A percentile compares a stretch with the other conserved stretches of the same genome.
phyloP scores from a whole-genome alignment of 306 rosid species.

The Hippophae tibetana region DNA sequence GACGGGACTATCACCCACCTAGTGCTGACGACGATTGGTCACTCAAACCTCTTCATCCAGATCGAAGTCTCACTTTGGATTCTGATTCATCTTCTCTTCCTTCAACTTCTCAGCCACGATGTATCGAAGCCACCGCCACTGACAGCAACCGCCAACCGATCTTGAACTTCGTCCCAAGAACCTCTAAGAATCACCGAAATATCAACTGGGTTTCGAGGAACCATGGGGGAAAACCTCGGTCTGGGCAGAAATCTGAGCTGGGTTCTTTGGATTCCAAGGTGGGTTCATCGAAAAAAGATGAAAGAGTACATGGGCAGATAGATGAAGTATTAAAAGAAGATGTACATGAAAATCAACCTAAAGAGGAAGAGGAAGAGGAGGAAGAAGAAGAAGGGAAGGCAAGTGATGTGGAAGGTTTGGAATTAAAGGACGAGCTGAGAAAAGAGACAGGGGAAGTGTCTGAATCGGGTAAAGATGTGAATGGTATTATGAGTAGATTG shows the following conservation, averaged over 20 bases:
- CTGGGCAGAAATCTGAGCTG: conserved; percentile 30
- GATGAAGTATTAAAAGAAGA: conserved; percentile 2
- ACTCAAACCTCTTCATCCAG: conserved; percentile 1
- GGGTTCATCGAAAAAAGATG: conserved; percentile 11
- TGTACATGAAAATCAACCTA: not conserved
- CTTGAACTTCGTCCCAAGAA: not conserved
- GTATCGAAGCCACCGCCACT: conserved; percentile 3
- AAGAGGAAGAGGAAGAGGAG: not conserved
- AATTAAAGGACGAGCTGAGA: conserved; percentile 7
- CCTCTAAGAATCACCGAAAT: conserved; percentile 1
- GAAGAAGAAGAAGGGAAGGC: not conserved
- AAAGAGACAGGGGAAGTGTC: conserved; percentile 7
- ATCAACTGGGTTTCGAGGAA: conserved; percentile 10
- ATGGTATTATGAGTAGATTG: conserved; percentile 29
- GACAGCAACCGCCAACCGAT: not conserved
- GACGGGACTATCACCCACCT: no score
- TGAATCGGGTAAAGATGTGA: conserved; percentile 21
- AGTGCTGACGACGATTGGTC: conserved; percentile 10
- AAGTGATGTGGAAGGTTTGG: not conserved
- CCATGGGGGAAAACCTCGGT: conserved; percentile 17
- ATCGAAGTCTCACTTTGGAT: not conserved
- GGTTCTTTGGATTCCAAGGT: conserved; percentile 1
- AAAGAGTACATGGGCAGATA: conserved; percentile 5
- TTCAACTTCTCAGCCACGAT: conserved; percentile 12
- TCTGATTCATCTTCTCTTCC: not conserved